Evolutionary conservation across 352 stramenopile species (phyloP).

Genomic region (Blastocystis sp.): DNA sequence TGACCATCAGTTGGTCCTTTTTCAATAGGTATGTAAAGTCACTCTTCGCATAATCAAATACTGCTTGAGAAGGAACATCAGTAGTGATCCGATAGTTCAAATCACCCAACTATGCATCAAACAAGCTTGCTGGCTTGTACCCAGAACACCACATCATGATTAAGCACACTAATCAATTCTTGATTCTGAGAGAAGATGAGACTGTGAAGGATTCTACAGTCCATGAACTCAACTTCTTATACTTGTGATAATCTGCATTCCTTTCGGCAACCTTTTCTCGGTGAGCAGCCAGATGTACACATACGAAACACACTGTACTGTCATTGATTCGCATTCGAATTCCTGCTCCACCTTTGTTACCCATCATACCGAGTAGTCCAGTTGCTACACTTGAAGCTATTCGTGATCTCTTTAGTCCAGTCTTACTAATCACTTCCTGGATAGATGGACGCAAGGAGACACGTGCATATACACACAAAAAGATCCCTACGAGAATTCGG

Average conservation of each 20-base stretch:
- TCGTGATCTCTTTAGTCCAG: slow-evolving; percentile 72
- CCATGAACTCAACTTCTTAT: slow-evolving; percentile 71
- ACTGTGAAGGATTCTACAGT: slow-evolving; percentile 18
- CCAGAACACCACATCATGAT: slow-evolving; percentile 99
- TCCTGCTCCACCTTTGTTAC: slow-evolving; percentile 95
- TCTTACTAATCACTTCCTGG: slow-evolving; percentile 67
- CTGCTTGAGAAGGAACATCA: slow-evolving; percentile 35
- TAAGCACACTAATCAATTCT: slow-evolving; percentile 74
- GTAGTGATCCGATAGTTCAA: slow-evolving; percentile 82
- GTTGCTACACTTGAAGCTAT: slow-evolving; percentile 85
- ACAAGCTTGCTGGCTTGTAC: slow-evolving; percentile 68
- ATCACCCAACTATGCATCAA: slow-evolving; percentile 74
- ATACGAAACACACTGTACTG: slow-evolving; percentile 96
- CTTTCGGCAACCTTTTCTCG: slow-evolving; percentile 90
- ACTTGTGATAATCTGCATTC: slow-evolving; percentile 97
- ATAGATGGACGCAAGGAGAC: slow-evolving; percentile 68
- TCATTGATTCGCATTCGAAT: slow-evolving; percentile 93
- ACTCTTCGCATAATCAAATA: slow-evolving; percentile 69
- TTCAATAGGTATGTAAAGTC: slow-evolving; percentile 64
- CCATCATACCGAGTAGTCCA: slow-evolving; percentile 96
- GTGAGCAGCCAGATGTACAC: slow-evolving; percentile 94
- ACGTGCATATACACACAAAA: slow-evolving; percentile 92
- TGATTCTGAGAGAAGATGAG: background rate
- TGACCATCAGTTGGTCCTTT: slow-evolving; percentile 74
- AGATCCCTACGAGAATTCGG: slow-evolving; percentile 91